These are phyloP conservation scores for Microdochium paspali DNA, from an alignment of 2,329 filamentous ascomycete genomes.

Conservation along the genomic window DNA sequence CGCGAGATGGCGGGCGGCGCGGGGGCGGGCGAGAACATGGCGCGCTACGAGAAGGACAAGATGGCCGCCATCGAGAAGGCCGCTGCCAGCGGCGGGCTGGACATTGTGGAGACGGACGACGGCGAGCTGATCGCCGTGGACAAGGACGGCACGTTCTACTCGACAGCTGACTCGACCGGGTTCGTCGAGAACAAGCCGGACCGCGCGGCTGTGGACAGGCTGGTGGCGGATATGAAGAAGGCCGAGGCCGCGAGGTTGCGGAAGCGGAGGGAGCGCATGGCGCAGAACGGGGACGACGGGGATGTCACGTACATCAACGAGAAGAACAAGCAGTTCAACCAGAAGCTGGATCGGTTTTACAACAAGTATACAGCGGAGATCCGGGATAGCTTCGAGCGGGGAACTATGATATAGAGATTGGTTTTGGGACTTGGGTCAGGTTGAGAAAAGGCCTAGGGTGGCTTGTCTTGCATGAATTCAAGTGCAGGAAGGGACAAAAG, in stretches of 20 bases:
- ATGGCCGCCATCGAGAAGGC: constrained; percentile 76
- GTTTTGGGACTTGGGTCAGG: constrained; percentile 2
- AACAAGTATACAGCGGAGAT: constrained; percentile 98
- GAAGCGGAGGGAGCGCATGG: constrained; percentile 73
- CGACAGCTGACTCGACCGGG: constrained; percentile 71
- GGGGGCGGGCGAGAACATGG: constrained; percentile 60
- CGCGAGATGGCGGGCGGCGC: constrained; percentile 32
- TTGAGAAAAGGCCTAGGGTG: too few relatives aligned
- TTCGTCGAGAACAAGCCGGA: constrained; percentile 82
- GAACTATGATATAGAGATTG: constrained; percentile 72
- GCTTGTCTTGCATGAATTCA: not conserved
- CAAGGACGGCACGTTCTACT: constrained; percentile 83
- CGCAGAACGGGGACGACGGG: constrained; percentile 70
- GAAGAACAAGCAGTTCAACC: constrained; percentile 99
- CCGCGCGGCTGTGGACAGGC: constrained; percentile 75
- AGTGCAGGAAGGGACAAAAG: not conserved
- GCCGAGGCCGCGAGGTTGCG: constrained; percentile 80
- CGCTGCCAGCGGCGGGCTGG: constrained; percentile 73
- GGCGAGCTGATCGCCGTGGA: constrained; percentile 93
- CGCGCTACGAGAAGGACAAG: constrained; percentile 82
- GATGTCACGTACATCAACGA: constrained; percentile 99
- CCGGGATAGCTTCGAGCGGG: constrained; percentile 92
- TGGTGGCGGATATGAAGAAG: constrained; percentile 79
- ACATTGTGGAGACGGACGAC: constrained; percentile 91
- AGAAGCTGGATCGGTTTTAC: constrained; percentile 92